phyloP scores from a whole-genome alignment of 2,329 filamentous ascomycete genomes.

The Myriangium duriaei region DNA sequence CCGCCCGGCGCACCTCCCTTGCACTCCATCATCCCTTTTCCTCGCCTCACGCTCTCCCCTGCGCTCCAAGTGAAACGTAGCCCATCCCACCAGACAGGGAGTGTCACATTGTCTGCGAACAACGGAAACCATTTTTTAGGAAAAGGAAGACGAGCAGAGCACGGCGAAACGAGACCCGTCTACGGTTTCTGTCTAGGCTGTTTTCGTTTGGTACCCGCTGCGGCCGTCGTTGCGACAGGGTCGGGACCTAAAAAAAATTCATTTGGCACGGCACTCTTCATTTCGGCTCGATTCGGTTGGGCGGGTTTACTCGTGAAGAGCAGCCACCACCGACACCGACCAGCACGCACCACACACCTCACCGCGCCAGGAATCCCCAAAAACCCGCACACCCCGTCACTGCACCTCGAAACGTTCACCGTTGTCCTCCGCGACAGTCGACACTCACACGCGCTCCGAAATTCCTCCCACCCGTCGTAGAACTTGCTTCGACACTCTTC shows the following conservation, averaged over 20 bases:
- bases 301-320: no score
- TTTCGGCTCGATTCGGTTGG: neutral
- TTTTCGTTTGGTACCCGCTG: neutral
- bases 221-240: neutral
- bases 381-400: neutral
- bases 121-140: no score
- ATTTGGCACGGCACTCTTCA: neutral
- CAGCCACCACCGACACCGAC: no score
- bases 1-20: neutral
- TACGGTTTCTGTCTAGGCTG: no score
- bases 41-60: neutral
- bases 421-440: neutral
- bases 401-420: neutral
- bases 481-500: neutral
- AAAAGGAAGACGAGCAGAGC: no score
- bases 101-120: no score
- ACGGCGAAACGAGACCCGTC: no score
- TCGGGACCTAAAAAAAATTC: neutral
- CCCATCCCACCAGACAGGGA: no score
- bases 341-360: no score
- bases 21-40: neutral
- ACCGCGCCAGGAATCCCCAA: neutral
- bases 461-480: neutral
- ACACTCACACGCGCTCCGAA: no score
- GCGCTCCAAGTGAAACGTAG: neutral